Base-by-base conservation (phyloP, 345 rosid species). In the Jatropha curcas region DNA sequence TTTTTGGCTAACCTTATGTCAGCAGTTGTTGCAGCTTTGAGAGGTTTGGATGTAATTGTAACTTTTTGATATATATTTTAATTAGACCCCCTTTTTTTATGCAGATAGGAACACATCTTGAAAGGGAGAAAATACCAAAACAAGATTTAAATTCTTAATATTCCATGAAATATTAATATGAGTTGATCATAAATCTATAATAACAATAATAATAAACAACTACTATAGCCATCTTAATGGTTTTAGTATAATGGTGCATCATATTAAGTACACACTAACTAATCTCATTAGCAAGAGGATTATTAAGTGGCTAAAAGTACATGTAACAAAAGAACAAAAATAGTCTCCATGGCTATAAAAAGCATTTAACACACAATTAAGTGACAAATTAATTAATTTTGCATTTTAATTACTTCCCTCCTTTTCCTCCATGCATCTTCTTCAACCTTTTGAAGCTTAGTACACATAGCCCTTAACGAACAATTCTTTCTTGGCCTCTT, bases 401-500 rank as follows among this genome's bases (percentile, higher is more conserved):
- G 51, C 51, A 46, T 46, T 46, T 13, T 24, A 31, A 48, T 35
- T 27, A 14, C 41, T 24, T 59, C 53, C 45, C 68, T 59, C 70
- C 77, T 79, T 51, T 73, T 73, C 66, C 58, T 63, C 68, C 79
- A 65, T n/a, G 41, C 37, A 59, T 77, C 75, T 70, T 70, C 60
- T 60, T 45, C 64, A 53, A n/a, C n/a, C n/a, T 62, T 72, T 65
- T 65, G 45, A 70, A 43, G 61, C 77, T 83, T 80, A 93, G 82
- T 93, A 93, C 60, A 76, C 80, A 75, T 93, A 93, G 70, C 88
- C 97, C 87, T 93, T 91, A 73, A 93, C 98, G 72, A 88, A 91
- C 95, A 91, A 88, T 67, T 92, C 98, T 70, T 89, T 74, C 87
- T 91, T 93, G 71, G 98, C 98, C 76, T 93, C 95, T 60, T 93